Evolutionary conservation across 768 basidiomycete genomes (phyloP), one percentile per base, ranked within the genome.

Genomic region (Boletus rex-veris): DNA sequence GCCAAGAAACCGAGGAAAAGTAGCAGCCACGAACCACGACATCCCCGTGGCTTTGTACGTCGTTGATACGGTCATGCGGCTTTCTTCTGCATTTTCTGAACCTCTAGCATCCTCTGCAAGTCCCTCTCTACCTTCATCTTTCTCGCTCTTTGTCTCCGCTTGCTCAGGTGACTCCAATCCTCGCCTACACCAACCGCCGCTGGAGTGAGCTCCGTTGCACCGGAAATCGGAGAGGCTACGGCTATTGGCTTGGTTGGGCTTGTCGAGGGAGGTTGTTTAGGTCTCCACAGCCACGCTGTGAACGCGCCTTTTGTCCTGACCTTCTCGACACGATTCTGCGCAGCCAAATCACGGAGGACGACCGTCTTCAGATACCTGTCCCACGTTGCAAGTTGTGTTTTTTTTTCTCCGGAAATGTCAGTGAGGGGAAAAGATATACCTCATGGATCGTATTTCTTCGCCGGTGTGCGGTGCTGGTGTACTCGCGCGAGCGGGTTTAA

Each of bases 101-200:
- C 52, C 39, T 67, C 70, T 50, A 66, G 65, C 71, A 79, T 59
- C 69, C 68, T 71, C 53, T 55, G 59, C 18, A 80, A 63, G 37
- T 81, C 78, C 45, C 66, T 66, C 53, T 67, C 61, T 4, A 85
- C 74, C 64, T 80, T 81, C 50, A 56, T 70, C 44, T 69, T 64
- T 52, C 85, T 66, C 21, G 77, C 74, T 15, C 75, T 67, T 54
- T 75, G 76, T 58, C 84, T 70, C 51, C 82, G 73, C 59, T 72
- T 79, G 67, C 77, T 88, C 52, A 87, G 67, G 64, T 86, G 83
- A 7, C 75, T 72, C 64, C 74, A 75, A 58, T 87, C 83, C 48
- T 67, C 71, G 28, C 71, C 69, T 3, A 68, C 68, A 2, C 70
- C 68, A 9, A 70, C 66, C 11, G 68, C 68, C 15, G 60, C 64